Percentiles rank a stretch among this genome's conserved stretches.
These are phyloP conservation scores for Lachancea kluyveri DNA, from an alignment of 805 yeast species.

Conservation along the genomic window DNA sequence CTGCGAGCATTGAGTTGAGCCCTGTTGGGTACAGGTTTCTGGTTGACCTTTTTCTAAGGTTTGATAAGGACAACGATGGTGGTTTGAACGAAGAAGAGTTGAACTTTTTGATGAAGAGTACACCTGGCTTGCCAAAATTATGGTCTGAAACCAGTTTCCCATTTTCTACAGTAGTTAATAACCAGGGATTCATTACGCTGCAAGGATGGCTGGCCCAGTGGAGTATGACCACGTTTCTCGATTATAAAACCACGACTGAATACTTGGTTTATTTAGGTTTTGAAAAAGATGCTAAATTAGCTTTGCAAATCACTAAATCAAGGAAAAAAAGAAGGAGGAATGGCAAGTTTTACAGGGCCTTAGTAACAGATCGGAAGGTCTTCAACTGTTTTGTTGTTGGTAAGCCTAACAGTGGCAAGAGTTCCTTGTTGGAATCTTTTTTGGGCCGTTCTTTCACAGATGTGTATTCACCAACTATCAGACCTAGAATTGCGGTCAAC, in stretches of 20 bases:
- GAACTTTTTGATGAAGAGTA: constrained; percentile 65
- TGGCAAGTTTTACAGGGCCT: constrained; percentile 60
- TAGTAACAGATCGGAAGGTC: constrained; percentile 78
- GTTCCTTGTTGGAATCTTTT: constrained; percentile 77
- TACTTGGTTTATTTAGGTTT: constrained; percentile 89
- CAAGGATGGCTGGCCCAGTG: constrained; percentile 99
- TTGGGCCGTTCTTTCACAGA: constrained; percentile 67
- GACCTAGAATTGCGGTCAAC: constrained; percentile 78
- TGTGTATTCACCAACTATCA: constrained; percentile 71
- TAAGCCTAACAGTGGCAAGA: constrained; percentile 80
- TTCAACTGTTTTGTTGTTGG: constrained; percentile 89
- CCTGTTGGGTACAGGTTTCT: constrained; percentile 89
- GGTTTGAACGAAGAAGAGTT: constrained; percentile 78
- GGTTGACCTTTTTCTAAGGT: constrained; percentile 81
- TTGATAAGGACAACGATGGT: constrained; percentile 95
- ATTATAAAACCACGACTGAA: constrained; percentile 75
- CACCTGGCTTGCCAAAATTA: constrained; percentile 85
- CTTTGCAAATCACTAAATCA: constrained; percentile 77
- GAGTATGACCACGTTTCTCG: constrained; percentile 92
- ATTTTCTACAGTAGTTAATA: constrained; percentile 79
- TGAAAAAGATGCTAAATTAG: constrained; percentile 46
- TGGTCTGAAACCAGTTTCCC: constrained; percentile 91
- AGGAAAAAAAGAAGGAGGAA: constrained; percentile 62
- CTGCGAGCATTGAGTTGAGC: constrained; percentile 82
- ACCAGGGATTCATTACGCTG: constrained; percentile 79